Base-by-base conservation (phyloP, 768 basidiomycete genomes). In the Amylocystis lapponica region DNA sequence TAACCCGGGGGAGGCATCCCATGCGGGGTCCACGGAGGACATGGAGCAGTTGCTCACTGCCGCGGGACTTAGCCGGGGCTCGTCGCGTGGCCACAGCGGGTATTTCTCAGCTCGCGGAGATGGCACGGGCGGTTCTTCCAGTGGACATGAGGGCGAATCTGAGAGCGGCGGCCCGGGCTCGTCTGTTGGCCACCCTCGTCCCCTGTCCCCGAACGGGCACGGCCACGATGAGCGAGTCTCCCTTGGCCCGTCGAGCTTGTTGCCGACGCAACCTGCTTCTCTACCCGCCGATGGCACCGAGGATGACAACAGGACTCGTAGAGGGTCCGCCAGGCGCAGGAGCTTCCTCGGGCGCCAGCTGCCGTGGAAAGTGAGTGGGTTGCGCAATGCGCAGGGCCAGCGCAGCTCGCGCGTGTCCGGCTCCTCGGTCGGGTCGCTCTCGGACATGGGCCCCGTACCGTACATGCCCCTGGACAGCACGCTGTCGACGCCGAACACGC, bases 231-330 rank as follows among this genome's bases (percentile, higher is more conserved):
- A 30, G 6, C 30, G 32, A 3, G 22, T 10, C 20, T 34, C 33
- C 16, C 21, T 21, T 7, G 27, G 36, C n/a, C 54, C 42, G 3
- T 52, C 51, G 4, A 56, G 54, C 20, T 39, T 56, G 23, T 47
- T 56, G 4, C 54, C 54, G 5, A 56, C 54, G 5, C 47, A 50
- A 34, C 39, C 41, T 10, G 46, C 43, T 2, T 29, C 25, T 4
- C 37, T 42, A 3, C 4, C 36, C 27, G 25, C 45, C 52, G 16
- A 25, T 20, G 42, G 26, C 11, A 37, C 19, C 29, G 14, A 5
- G 19, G 36, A 27, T 20, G 31, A 21, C 34, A 33, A 43, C 4
- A 36, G 23, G 6, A 25, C 10, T 20, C 14, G 19, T 12, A 16
- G 19, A 31, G 32, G 26, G 19, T 6, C 27, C n/a, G 32, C 20